These are phyloP conservation scores for Ceriops tagal DNA, from an alignment of 345 rosid species.

Conservation along the genomic window DNA sequence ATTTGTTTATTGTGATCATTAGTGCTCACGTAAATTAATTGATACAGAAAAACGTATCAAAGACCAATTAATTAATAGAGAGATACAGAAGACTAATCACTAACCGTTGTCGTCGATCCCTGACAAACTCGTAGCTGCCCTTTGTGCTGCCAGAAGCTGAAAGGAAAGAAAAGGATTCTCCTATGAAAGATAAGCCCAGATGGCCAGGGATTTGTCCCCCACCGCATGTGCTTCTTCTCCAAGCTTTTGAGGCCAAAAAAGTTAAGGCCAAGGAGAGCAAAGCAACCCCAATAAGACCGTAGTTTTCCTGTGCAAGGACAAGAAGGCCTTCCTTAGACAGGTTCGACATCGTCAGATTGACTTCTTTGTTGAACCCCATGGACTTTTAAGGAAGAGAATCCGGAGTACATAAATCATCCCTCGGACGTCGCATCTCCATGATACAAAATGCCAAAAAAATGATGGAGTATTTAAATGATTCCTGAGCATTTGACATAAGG, in stretches of 20 bases:
- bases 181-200: slow-evolving; percentile 46
- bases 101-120: slow-evolving; percentile 41
- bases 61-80: no score
- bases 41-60: no score
- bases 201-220: slow-evolving; percentile 35
- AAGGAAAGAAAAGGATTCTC: slow-evolving; percentile 50
- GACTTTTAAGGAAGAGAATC: background rate
- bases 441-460: no score
- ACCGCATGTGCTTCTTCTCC: slow-evolving; percentile 4
- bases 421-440: no score
- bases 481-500: background rate
- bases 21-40: no score
- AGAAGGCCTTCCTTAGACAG: slow-evolving; percentile 22
- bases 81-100: slow-evolving; percentile 11
- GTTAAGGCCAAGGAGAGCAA: slow-evolving; percentile 18
- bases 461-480: no score
- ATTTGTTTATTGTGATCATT: no score
- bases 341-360: slow-evolving; percentile 7
- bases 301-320: slow-evolving; percentile 12
- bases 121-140: slow-evolving; percentile 54
- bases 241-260: slow-evolving; percentile 17
- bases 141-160: slow-evolving; percentile 41
- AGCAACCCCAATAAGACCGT: slow-evolving; percentile 22
- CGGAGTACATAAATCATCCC: no score
- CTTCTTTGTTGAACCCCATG: background rate